These are phyloP conservation scores for Neocatenulostroma microsporum DNA, from an alignment of 2,329 filamentous ascomycete genomes.

Conservation along the genomic window DNA sequence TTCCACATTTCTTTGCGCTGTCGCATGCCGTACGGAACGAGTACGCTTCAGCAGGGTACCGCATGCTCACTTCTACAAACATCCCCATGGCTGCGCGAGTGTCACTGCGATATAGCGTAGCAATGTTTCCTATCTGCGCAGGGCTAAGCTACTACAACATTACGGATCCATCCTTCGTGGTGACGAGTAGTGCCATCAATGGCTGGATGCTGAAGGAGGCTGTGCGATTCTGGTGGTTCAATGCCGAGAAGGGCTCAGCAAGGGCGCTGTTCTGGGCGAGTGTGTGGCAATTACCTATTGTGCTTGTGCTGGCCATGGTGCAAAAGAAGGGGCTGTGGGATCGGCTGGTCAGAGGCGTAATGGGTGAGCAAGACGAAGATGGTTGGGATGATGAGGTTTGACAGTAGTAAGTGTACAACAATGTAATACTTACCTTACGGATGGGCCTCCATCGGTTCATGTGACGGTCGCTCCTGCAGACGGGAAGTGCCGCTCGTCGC, in stretches of 20 bases:
- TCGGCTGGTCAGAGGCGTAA: constrained; percentile 64
- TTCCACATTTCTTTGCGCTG: constrained; percentile 94
- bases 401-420: too few relatives aligned
- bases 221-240: constrained; percentile 67
- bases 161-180: constrained; percentile 77
- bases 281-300: constrained; percentile 86
- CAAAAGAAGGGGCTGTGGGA: constrained; percentile 93
- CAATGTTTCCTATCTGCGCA: constrained; percentile 79
- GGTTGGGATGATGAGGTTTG: neutral
- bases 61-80: constrained; percentile 79
- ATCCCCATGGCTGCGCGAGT: constrained; percentile 78
- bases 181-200: constrained; percentile 74
- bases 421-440: too few relatives aligned
- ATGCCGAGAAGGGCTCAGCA: constrained; percentile 73
- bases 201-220: constrained; percentile 77
- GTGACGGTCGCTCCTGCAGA: too few relatives aligned
- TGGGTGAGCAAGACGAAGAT: constrained; percentile 47
- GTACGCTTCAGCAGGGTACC: constrained; percentile 63
- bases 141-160: constrained; percentile 70
- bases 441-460: too few relatives aligned
- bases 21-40: constrained; percentile 84
- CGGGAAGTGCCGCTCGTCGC: too few relatives aligned
- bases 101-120: constrained; percentile 74
- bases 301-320: constrained; percentile 81
- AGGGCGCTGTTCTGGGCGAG: constrained; percentile 91